phyloP scores from a whole-genome alignment of 305 asterid species.

The Ilex paraguariensis region DNA sequence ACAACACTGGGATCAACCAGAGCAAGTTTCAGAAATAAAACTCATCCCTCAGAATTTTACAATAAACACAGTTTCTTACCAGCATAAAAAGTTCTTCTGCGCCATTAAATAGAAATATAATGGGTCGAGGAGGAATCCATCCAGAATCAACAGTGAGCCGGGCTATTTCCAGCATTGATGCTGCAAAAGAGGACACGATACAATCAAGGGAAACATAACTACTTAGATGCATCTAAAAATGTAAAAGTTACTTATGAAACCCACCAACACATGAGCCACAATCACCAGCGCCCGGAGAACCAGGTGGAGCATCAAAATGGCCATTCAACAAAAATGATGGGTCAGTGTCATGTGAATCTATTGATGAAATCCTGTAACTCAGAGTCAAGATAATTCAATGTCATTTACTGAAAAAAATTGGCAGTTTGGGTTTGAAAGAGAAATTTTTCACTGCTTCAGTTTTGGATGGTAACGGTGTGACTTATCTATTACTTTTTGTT shows the following conservation, averaged over 20 bases:
- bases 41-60: no score
- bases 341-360: conserved; percentile 64
- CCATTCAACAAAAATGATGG: conserved; percentile 84
- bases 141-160: conserved; percentile 80
- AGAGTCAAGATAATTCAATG: conserved; percentile 16
- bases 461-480: conserved; percentile 9
- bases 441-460: conserved; percentile 7
- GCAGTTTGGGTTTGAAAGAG: no score
- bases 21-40: not conserved
- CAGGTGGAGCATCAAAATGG: conserved; percentile 87
- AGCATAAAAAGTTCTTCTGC: conserved; percentile 97
- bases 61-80: conserved; percentile 32
- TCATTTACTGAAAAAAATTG: conserved; percentile 9
- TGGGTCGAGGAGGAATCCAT: conserved; percentile 89
- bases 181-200: conserved; percentile 41
- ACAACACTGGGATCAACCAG: not conserved
- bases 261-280: conserved; percentile 98
- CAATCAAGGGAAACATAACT: conserved; percentile 18
- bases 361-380: conserved; percentile 71
- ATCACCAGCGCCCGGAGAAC: conserved; percentile 99
- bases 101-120: conserved; percentile 92
- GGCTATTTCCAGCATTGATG: conserved; percentile 89
- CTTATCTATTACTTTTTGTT: not conserved
- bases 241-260: conserved; percentile 21
- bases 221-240: conserved; percentile 1